Conservation (phyloP, 2,329 filamentous ascomycete genomes). For the Sclerotinia subarctica region DNA sequence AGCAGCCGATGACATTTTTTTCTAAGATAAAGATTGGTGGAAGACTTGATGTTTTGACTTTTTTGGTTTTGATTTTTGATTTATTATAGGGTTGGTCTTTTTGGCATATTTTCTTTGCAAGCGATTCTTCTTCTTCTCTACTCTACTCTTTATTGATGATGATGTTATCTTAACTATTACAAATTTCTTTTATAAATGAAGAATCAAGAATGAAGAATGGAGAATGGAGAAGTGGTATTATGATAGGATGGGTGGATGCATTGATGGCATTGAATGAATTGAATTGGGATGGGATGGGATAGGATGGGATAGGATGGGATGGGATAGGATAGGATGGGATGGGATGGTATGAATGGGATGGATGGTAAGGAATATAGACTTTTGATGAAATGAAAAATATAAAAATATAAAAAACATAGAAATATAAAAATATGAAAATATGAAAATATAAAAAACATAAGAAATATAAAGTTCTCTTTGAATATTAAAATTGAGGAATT, state of each 20-base stretch:
- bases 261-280: no score
- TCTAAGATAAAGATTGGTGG: background rate
- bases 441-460: no score
- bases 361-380: no score
- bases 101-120: background rate
- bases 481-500: no score
- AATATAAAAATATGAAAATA: no score
- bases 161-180: background rate
- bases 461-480: no score
- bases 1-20: background rate
- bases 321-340: no score
- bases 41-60: background rate
- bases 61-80: background rate
- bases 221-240: background rate
- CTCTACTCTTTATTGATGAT: background rate
- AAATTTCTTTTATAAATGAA: background rate
- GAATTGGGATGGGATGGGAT: background rate
- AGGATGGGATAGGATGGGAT: no score
- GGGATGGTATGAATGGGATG: no score
- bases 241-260: background rate
- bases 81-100: background rate
- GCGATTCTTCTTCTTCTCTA: background rate
- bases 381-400: no score
- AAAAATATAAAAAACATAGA: no score
- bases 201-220: background rate